Base-by-base conservation (phyloP, 2,329 filamentous ascomycete genomes). In the Microsporum ferrugineum region DNA sequence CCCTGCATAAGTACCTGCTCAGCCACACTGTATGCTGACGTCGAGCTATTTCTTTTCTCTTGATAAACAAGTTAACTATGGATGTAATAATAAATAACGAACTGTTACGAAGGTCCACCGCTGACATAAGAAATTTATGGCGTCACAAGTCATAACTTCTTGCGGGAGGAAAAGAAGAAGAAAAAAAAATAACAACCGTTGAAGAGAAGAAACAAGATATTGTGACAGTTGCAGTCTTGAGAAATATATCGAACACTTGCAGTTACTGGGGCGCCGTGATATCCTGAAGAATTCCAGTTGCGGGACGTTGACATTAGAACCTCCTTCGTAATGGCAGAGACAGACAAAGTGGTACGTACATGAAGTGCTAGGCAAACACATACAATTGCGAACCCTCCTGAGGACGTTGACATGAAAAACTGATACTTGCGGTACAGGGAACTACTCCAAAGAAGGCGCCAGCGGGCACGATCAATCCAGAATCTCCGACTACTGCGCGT, bases 401-500 rank as follows among this genome's bases (percentile, higher is more conserved):
- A n/a, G 10, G 49, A 53, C 1, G 49, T 3, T 33, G 49, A 33
- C 10, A 53, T 8, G 39, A 47, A 23, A 8, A 47, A 5, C 5
- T 17, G 23, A 53, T 33, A n/a, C 23, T 10, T 31, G 27, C 41
- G 23, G 43, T 47, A 6, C 23, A 47, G 43, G 17, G 17, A 17
- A 39, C 10, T 12, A 45, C 57, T 5, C 57, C 57, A 29, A 47
- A 33, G 57, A 45, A 43, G 39, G 14, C 38, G 8, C 38, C 36
- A 33, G 53, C 60, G 60, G 58, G 65, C 62, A 71, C 68, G 66
- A 68, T 71, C 63, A 73, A 73, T 58, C 74, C 78, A 23, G 79
- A 81, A 67, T 81, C 79, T 17, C 79, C 79, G 12, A 83, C 80
- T 5, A 83, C 81, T 39, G 80, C 80, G 60, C 79, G 79, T 39